Evolutionary conservation across 1,139 yeast species (phyloP).

Genomic region (Dujonia santamariae): DNA sequence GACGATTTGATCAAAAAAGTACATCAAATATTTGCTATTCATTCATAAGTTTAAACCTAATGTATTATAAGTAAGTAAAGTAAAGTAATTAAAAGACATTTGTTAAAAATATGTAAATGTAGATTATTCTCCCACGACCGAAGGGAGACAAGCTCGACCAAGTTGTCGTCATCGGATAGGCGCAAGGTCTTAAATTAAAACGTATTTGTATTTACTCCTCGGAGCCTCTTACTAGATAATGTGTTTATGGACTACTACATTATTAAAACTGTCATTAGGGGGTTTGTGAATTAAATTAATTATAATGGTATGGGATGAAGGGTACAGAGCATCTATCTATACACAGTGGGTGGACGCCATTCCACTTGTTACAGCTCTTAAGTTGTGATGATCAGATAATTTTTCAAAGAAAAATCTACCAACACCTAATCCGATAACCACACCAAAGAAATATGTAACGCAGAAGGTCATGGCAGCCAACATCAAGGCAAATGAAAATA

Average conservation of each 20-base stretch:
- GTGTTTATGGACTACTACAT: background rate
- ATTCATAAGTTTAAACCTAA: no score
- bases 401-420: conserved; percentile 70
- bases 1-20: conserved; percentile 30
- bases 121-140: no score
- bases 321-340: background rate
- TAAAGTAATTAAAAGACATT: background rate
- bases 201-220: background rate
- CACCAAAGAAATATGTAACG: conserved; percentile 66
- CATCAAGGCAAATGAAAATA: conserved; percentile 70
- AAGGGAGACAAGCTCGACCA: no score
- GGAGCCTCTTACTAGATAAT: background rate
- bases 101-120: no score
- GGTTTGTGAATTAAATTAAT: no score
- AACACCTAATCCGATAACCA: conserved; percentile 62
- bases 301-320: background rate
- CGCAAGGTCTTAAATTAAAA: background rate
- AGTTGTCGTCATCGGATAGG: no score
- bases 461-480: conserved; percentile 74
- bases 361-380: conserved; percentile 14
- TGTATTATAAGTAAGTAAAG: no score
- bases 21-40: background rate
- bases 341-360: conserved; percentile 1
- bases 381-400: conserved; percentile 24
- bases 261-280: background rate